Conservation (phyloP, 345 rosid species). For the Populus nigra region DNA sequence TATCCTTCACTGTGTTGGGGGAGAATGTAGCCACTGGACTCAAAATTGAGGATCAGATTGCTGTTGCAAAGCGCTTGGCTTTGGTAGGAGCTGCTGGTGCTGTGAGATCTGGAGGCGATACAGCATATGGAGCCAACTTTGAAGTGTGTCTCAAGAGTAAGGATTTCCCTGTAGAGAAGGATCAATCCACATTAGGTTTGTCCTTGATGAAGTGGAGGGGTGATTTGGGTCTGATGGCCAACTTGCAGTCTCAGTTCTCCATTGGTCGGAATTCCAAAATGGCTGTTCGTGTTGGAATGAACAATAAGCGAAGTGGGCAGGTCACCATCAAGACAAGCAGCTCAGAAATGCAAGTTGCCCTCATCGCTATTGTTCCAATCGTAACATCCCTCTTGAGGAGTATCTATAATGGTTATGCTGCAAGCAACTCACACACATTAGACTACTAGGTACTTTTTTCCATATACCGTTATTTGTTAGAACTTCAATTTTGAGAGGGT, state of each 20-base stretch:
- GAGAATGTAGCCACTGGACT: slow-evolving; percentile 39
- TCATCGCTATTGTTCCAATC: slow-evolving; percentile 38
- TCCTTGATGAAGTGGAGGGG: slow-evolving; percentile 94
- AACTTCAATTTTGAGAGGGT: neutral
- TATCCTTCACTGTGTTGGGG: slow-evolving; percentile 31
- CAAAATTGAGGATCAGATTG: slow-evolving; percentile 60
- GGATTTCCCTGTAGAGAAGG: slow-evolving; percentile 88
- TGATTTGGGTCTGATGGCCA: slow-evolving; percentile 85
- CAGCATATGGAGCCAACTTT: slow-evolving; percentile 87
- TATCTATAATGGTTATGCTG: slow-evolving; percentile 14
- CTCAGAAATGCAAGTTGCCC: slow-evolving; percentile 37
- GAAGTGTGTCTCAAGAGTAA: slow-evolving; percentile 79
- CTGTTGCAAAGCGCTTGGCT: slow-evolving; percentile 66
- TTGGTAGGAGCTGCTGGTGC: slow-evolving; percentile 85
- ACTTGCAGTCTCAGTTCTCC: slow-evolving; percentile 40
- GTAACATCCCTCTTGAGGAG: slow-evolving; percentile 26
- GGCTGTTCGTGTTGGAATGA: slow-evolving; percentile 65
- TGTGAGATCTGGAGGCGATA: slow-evolving; percentile 70
- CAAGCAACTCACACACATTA: slow-evolving; percentile 5
- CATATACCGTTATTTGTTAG: neutral
- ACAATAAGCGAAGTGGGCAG: slow-evolving; percentile 42
- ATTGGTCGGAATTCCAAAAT: slow-evolving; percentile 34
- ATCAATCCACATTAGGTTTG: slow-evolving; percentile 74
- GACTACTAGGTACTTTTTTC: neutral
- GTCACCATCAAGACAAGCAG: slow-evolving; percentile 42